phyloP scores from a whole-genome alignment of 2,329 filamentous ascomycete species.

The Coniosporium tulheliwenetii region DNA sequence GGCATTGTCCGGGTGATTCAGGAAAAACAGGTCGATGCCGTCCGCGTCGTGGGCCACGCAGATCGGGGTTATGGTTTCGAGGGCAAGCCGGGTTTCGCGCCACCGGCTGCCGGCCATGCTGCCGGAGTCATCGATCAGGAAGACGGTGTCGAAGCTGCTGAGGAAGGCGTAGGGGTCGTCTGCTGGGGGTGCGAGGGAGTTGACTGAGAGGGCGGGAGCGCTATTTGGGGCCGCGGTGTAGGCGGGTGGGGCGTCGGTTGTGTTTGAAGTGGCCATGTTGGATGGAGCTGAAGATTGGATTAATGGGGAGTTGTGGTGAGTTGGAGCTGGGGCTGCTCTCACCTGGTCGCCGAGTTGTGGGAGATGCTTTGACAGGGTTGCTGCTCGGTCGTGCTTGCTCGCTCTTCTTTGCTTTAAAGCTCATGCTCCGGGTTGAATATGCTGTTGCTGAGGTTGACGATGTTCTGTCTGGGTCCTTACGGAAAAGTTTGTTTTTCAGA shows the following conservation, averaged over 20 bases:
- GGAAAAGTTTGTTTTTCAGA: too few relatives aligned
- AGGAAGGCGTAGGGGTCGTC: constrained; percentile 68
- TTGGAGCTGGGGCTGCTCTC: constrained; percentile 8
- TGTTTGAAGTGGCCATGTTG: constrained; percentile 11
- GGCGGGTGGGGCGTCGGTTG: constrained; percentile 24
- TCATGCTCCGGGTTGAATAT: background rate
- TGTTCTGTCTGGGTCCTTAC: background rate
- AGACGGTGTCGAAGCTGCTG: constrained; percentile 65
- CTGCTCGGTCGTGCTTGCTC: background rate
- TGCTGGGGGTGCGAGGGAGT: constrained; percentile 9
- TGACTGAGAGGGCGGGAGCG: constrained; percentile 7
- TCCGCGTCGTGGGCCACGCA: constrained; percentile 67
- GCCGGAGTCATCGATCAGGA: constrained; percentile 83
- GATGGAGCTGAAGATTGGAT: background rate
- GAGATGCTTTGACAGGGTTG: constrained; percentile 7
- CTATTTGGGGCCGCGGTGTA: constrained; percentile 19
- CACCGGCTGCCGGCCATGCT: constrained; percentile 71
- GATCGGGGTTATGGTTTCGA: constrained; percentile 63
- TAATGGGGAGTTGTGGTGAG: background rate
- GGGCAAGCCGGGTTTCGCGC: constrained; percentile 55
- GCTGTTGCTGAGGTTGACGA: constrained; percentile 1
- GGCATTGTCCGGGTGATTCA: constrained; percentile 50
- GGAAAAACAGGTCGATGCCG: constrained; percentile 82
- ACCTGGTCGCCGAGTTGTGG: constrained; percentile 23
- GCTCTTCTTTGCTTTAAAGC: background rate